Percentiles rank a stretch among this genome's conserved stretches.
These are phyloP conservation scores for Iberis pinnata DNA, from an alignment of 345 rosid genomes.

Conservation along the genomic window DNA sequence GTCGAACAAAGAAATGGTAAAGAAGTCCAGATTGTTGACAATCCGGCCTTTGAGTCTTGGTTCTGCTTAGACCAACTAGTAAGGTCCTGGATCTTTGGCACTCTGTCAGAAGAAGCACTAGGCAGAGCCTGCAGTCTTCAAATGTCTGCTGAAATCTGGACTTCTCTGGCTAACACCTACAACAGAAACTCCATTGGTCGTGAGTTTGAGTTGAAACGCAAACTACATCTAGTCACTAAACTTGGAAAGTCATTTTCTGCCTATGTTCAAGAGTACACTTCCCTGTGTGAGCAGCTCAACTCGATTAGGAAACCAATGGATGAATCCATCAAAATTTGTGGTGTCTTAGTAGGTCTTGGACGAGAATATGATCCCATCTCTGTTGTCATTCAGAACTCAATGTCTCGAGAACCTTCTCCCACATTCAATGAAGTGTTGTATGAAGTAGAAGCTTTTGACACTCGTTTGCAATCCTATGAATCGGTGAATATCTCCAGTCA, in stretches of 20 bases:
- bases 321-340: neutral
- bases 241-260: too few species aligned
- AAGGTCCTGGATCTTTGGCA: neutral
- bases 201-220: neutral
- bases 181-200: neutral
- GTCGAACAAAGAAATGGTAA: too few species aligned
- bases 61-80: neutral
- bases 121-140: neutral
- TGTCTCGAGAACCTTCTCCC: neutral
- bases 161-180: neutral
- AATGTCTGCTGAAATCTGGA: neutral
- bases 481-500: neutral
- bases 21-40: neutral
- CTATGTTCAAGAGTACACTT: neutral
- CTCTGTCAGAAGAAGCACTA: neutral
- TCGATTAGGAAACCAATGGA: neutral
- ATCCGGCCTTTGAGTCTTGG: neutral
- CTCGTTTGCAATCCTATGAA: rapidly evolving
- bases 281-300: neutral
- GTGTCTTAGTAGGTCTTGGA: neutral
- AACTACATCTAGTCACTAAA: neutral
- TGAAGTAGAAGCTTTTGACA: neutral
- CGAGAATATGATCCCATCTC: neutral
- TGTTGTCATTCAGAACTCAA: neutral
- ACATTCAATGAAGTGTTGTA: neutral